Evolutionary conservation across 768 basidiomycete genomes (phyloP), one percentile per base, ranked within the genome.

Genomic region (Agaricus bisporus): DNA sequence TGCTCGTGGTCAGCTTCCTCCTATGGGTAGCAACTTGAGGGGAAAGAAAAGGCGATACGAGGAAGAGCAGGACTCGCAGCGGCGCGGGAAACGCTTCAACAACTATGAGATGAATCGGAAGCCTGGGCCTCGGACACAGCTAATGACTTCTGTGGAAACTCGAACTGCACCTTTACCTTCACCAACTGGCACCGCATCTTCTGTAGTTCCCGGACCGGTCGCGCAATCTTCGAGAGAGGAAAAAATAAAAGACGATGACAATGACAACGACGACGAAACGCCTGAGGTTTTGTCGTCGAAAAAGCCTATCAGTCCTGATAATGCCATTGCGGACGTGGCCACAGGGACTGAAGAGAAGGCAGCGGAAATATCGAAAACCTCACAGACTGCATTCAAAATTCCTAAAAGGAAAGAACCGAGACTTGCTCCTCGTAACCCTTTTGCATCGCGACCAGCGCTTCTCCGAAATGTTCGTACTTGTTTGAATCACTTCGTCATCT

Each of bases 1-100:
- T 32, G 83, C 82, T n/a, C 78, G 88, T 49, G 93, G 93, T 1
- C 87, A 94, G 67, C 67, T 91, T 28, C 70, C 75, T 28, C 69
- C 76, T 0, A 72, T 74, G 44, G 78, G 81, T 32, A 63, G 72
- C 12, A 65, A 73, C 15, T 59, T 73, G 37, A 67, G 63, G 14
- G 66, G 73, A 5, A 61, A 83, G 61, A 61, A 83, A 61, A 76
- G 75, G 45, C 68, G 64, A 45, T 61, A 68, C 22, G 63, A 61
- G 37, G 74, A 74, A 26, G 64, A 65, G 46, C 36, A 51, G 29
- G 55, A 39, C 18, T 51, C 46, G 4, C 53, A 36, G 32, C 28
- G 41, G 17, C 15, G 5, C 14, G n/a, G 11, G 39, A 36, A 8
- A 22, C 43, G 22, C n/a, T 48, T 28, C 3, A 14, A 41, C 26